Evolutionary conservation across 352 stramenopile species (phyloP), one percentile per base, ranked within the genome.

Genomic region (Hyaloperonospora brassicae): DNA sequence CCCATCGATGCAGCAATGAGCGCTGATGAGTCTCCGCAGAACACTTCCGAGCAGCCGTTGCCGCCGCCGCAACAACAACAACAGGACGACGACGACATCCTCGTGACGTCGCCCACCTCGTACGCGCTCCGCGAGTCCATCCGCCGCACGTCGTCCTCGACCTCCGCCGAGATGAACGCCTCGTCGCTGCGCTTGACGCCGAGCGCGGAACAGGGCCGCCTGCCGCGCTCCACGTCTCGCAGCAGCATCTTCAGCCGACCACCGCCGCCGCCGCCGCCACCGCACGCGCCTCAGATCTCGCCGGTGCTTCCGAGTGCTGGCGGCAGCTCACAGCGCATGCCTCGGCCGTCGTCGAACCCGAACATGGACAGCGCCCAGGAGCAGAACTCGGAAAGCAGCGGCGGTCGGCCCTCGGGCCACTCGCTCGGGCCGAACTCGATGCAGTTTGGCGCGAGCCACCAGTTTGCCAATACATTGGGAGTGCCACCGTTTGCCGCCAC

Each of bases 51-150:
- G 39, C 64, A 34, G 27, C 27, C 27, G 4, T 17, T 17, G 17
- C 17, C 17, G 17, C 17, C 17, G 17, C 17, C 17, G 17, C 17
- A 17, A 17, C 27, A 34, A 8, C 27, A 4, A 34, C 27, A 34
- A 8, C 27, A 34, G 4, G 27, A 34, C 27, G 27, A 70, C 17
- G 72, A 88, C 9, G 76, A 89, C 53, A 87, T 92, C 54, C 57
- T 72, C n/a, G 81, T 92, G 57, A 92, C 81, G 56, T 92, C 81
- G 44, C 81, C 81, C 46, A 89, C 79, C 45, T 89, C 79, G 44
- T 87, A 88, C 43, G 72, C 76, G 38, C 66, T 79, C 59, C 79
- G 81, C 59, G 79, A 89, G 62, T 92, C 81, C 14, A 76, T 92
- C 52, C 81, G 77, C 17, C 81, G 76, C 35, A 89, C 79, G 42